Percentiles rank a stretch among this genome's conserved stretches.
phyloP scores from a whole-genome alignment of 179 eudicot genomes.

The Sideroxylon spinosum region DNA sequence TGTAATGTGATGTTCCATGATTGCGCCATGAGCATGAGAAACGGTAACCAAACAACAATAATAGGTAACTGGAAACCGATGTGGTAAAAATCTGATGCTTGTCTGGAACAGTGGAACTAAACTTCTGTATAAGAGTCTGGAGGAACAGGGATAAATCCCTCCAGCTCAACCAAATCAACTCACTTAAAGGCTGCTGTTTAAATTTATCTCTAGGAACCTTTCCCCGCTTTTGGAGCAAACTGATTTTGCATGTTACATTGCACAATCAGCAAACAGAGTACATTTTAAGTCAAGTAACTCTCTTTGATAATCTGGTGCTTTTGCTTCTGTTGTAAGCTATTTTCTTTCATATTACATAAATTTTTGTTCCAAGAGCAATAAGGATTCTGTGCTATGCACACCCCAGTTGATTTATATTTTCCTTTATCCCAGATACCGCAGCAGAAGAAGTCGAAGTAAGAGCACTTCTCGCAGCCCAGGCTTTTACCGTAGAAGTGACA shows the following conservation, averaged over 20 bases:
- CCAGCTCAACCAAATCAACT: background rate
- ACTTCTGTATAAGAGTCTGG: background rate
- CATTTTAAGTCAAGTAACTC: background rate
- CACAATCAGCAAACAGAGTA: too few species aligned
- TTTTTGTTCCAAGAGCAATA: background rate
- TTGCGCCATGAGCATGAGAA: background rate
- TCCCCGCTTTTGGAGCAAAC: too few species aligned
- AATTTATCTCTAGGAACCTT: background rate
- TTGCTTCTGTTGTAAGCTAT: background rate
- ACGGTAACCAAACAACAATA: background rate
- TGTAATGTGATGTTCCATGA: background rate
- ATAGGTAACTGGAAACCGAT: background rate
- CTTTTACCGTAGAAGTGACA: constrained; percentile 33
- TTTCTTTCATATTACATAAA: background rate
- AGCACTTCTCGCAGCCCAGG: constrained; percentile 64
- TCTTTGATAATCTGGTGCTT: background rate
- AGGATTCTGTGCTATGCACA: background rate
- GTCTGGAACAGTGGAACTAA: background rate
- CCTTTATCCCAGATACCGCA: constrained; percentile 29
- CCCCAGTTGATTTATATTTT: background rate
- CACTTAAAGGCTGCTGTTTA: background rate
- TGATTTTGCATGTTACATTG: too few species aligned
- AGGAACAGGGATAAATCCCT: background rate
- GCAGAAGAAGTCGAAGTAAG: constrained; percentile 70
- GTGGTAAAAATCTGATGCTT: background rate